Conservation (phyloP, 257 asterid genomes). For the Capsicum pubescens region DNA sequence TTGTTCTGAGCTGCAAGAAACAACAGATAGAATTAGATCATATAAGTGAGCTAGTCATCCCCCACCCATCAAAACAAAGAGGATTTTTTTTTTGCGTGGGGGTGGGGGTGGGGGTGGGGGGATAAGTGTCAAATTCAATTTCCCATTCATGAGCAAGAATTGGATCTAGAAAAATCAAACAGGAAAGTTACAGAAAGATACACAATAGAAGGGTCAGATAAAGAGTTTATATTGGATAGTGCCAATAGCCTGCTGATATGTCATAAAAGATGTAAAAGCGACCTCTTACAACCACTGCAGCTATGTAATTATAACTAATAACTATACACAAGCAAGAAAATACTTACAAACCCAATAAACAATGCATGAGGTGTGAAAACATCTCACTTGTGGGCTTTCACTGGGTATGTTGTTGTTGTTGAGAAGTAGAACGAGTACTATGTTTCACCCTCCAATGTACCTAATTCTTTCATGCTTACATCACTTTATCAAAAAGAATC, state of each 20-base stretch:
- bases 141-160: not conserved
- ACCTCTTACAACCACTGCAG: not conserved
- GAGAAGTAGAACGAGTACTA: not conserved
- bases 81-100: too few species aligned
- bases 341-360: not conserved
- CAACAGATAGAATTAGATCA: conserved; percentile 27
- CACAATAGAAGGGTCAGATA: not conserved
- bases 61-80: not conserved
- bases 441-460: not conserved
- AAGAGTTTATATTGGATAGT: not conserved
- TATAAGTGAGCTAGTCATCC: not conserved
- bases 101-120: not conserved
- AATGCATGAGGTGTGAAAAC: not conserved
- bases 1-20: conserved; percentile 78
- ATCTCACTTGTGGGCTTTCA: too few species aligned
- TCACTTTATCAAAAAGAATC: not conserved
- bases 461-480: not conserved
- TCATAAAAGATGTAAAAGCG: not conserved
- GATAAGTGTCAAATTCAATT: not conserved
- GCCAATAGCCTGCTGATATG: not conserved
- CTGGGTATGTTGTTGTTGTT: too few species aligned
- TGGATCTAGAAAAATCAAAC: not conserved
- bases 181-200: not conserved
- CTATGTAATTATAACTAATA: not conserved
- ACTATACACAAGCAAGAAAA: not conserved